phyloP scores from a whole-genome alignment of 2,329 filamentous ascomycete species.

The Aciculosporium take region DNA sequence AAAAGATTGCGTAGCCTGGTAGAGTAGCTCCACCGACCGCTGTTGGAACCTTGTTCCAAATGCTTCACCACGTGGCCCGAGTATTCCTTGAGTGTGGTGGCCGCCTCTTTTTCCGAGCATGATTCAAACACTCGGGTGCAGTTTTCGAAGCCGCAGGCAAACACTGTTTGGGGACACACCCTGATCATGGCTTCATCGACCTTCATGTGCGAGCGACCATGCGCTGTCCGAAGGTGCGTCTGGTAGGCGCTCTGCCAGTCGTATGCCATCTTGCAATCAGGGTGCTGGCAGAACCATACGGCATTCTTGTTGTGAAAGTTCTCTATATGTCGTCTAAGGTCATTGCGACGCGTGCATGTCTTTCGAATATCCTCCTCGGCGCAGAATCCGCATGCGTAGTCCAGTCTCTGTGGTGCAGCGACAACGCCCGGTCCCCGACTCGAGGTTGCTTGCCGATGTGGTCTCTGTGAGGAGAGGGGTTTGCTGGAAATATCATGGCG shows the following conservation, averaged over 20 bases:
- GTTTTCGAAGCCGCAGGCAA: constrained; percentile 33
- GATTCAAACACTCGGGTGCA: constrained; percentile 31
- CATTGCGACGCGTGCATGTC: constrained; percentile 17
- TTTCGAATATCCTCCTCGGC: constrained; percentile 17
- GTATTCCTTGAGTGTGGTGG: constrained; percentile 28
- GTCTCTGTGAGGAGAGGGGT: background rate
- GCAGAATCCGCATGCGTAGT: constrained; percentile 18
- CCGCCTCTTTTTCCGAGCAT: constrained; percentile 23
- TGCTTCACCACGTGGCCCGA: constrained; percentile 33
- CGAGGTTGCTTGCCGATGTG: background rate
- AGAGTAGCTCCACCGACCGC: constrained; percentile 30
- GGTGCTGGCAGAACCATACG: constrained; percentile 31
- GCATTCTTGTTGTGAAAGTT: constrained; percentile 33
- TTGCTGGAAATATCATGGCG: constrained; percentile 1
- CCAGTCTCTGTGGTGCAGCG: constrained; percentile 11
- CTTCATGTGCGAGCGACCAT: constrained; percentile 27
- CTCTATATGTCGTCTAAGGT: constrained; percentile 34
- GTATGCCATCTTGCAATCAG: constrained; percentile 29
- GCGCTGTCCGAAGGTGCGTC: constrained; percentile 29
- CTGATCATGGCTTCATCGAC: constrained; percentile 28
- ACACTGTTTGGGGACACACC: constrained; percentile 32
- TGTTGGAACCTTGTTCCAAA: constrained; percentile 27
- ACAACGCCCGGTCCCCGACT: background rate
- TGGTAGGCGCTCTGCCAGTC: constrained; percentile 35
- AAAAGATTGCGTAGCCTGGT: constrained; percentile 31